Percentiles rank a stretch among this genome's conserved stretches.
Conservation (phyloP, 805 yeast species). For the Suhomyces faveliae region DNA sequence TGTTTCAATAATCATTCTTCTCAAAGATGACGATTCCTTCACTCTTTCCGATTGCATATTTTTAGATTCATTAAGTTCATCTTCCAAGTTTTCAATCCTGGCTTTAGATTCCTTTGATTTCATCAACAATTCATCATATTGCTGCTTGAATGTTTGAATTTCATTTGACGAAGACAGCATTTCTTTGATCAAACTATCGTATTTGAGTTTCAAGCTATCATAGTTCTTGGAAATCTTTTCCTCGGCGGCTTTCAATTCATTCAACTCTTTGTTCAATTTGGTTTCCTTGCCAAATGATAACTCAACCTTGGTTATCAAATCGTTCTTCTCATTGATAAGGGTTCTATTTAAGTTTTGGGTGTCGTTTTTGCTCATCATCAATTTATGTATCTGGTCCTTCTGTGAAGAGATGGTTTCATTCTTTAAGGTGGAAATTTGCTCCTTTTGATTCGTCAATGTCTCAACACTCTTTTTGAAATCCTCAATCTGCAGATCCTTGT, state of each 20-base stretch:
- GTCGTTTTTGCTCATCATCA: slow-evolving; percentile 43
- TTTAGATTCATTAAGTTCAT: slow-evolving; percentile 76
- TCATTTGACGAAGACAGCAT: slow-evolving; percentile 41
- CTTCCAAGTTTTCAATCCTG: slow-evolving; percentile 67
- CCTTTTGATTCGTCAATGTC: slow-evolving; percentile 22
- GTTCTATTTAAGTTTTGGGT: slow-evolving; percentile 34
- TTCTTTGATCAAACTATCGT: slow-evolving; percentile 33
- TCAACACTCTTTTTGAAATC: slow-evolving; percentile 38
- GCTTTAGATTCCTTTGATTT: slow-evolving; percentile 63
- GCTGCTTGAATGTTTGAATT: slow-evolving; percentile 49
- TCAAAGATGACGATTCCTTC: slow-evolving; percentile 71
- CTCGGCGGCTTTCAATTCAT: slow-evolving; percentile 43
- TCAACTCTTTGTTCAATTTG: slow-evolving; percentile 34
- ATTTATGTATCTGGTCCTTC: slow-evolving; percentile 37
- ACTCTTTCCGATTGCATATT: slow-evolving; percentile 75
- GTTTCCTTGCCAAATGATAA: slow-evolving; percentile 27
- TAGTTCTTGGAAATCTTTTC: slow-evolving; percentile 39
- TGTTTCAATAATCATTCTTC: slow-evolving; percentile 64
- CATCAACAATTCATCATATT: slow-evolving; percentile 69
- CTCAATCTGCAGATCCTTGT: slow-evolving; percentile 42
- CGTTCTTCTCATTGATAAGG: slow-evolving; percentile 39
- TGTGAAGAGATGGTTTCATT: slow-evolving; percentile 30
- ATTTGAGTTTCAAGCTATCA: slow-evolving; percentile 39
- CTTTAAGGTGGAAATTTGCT: slow-evolving; percentile 9
- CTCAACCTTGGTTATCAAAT: slow-evolving; percentile 44